These are phyloP conservation scores for Lolium perenne DNA, from an alignment of 176 grass and related monocot genomes.

Conservation along the genomic window DNA sequence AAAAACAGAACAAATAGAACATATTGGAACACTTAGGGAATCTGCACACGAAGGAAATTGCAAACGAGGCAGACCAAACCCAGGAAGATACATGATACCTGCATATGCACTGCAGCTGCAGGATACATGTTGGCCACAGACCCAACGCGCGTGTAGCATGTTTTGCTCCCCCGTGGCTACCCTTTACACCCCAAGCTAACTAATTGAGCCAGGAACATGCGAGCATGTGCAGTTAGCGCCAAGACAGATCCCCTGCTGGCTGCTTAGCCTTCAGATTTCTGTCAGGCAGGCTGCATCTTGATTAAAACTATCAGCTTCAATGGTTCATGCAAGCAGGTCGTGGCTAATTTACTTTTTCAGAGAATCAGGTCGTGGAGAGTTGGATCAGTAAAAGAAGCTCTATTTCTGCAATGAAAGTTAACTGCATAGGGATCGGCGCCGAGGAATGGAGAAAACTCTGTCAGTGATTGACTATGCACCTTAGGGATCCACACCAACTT, in stretches of 20 bases:
- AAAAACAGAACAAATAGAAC: not conserved
- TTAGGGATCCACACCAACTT: not conserved
- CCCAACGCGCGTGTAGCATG: conserved; percentile 31
- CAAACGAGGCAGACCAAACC: not conserved
- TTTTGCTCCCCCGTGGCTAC: not conserved
- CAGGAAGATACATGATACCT: conserved; percentile 6
- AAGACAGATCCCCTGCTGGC: not conserved
- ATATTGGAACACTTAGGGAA: not conserved
- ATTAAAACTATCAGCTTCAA: not conserved
- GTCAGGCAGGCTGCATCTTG: not conserved
- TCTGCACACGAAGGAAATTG: not conserved
- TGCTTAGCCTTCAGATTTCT: not conserved
- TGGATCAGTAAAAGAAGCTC: conserved; percentile 1
- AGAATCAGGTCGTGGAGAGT: conserved; percentile 1
- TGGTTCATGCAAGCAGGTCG: not conserved
- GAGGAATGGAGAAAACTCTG: conserved; percentile 34
- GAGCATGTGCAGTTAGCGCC: conserved; percentile 33
- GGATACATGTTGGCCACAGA: not conserved
- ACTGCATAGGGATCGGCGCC: conserved; percentile 41
- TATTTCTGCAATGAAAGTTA: not conserved
- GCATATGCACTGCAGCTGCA: not conserved
- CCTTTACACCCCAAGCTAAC: conserved; percentile 9
- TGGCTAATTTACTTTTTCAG: not conserved
- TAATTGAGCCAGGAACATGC: conserved; percentile 29
- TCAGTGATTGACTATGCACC: conserved; percentile 3